Percentiles rank a stretch among this genome's conserved stretches.
Evolutionary conservation across 2,329 filamentous ascomycete genomes (phyloP).

Genomic region (Pseudocercospora fuligena): DNA sequence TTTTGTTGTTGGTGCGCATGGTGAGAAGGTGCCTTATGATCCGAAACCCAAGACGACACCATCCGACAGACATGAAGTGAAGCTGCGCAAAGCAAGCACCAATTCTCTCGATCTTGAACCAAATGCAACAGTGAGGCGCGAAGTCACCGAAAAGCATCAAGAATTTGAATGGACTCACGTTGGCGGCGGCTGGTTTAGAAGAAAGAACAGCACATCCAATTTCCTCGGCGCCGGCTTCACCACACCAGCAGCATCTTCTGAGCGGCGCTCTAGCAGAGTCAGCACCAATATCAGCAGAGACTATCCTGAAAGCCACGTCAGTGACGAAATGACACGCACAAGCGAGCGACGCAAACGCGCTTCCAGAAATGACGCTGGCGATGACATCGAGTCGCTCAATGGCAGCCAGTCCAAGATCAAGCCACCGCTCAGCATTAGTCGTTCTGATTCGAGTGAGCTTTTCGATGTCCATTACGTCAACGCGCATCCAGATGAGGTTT

Average conservation of each 20-base stretch:
- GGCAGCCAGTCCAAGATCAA: constrained; percentile 19
- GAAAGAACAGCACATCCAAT: constrained; percentile 23
- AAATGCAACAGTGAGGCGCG: constrained; percentile 3
- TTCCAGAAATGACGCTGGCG: constrained; percentile 19
- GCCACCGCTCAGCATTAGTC: constrained; percentile 11
- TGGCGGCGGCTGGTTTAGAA: constrained; percentile 30
- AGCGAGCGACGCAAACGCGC: constrained; percentile 23
- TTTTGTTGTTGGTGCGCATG: constrained; percentile 23
- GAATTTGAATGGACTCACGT: constrained; percentile 31
- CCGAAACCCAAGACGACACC: neutral
- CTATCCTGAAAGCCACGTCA: constrained; percentile 23
- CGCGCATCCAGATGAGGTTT: constrained; percentile 33
- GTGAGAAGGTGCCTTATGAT: constrained; percentile 2
- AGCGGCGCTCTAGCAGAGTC: constrained; percentile 28
- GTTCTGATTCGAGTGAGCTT: constrained; percentile 22
- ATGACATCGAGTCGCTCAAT: constrained; percentile 14
- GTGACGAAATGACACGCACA: constrained; percentile 24
- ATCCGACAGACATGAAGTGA: constrained; percentile 1
- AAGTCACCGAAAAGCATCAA: constrained; percentile 22
- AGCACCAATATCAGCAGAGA: constrained; percentile 26
- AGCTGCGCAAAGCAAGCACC: neutral
- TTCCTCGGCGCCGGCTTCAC: constrained; percentile 12
- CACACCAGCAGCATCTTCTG: constrained; percentile 26
- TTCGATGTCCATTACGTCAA: constrained; percentile 34
- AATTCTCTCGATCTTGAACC: neutral